phyloP scores from a whole-genome alignment of 2,329 filamentous ascomycete genomes.

The Aspergillus novofumigatus region DNA sequence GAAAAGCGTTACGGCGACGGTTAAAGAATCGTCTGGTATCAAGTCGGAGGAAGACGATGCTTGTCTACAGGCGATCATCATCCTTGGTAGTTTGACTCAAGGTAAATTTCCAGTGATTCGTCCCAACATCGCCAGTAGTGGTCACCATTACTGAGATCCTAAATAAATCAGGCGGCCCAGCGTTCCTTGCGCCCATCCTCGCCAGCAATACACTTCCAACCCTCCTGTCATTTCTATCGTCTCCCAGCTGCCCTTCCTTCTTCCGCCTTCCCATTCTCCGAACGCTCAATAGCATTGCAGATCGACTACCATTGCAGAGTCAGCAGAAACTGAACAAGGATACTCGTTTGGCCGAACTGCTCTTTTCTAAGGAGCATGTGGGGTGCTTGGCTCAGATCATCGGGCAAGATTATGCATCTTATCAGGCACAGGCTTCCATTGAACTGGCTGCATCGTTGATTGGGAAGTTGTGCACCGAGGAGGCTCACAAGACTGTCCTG shows the following conservation, averaged over 20 bases:
- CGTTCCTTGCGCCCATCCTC: constrained; percentile 72
- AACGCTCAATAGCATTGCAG: constrained; percentile 66
- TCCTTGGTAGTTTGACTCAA: constrained; percentile 80
- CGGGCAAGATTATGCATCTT: constrained; percentile 50
- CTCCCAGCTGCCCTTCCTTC: constrained; percentile 58
- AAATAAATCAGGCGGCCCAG: constrained; percentile 63
- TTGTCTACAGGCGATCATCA: constrained; percentile 72
- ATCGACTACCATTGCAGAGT: constrained; percentile 57
- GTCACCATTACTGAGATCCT: constrained; percentile 15
- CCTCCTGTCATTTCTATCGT: constrained; percentile 68
- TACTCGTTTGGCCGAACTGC: constrained; percentile 53
- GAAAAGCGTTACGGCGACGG: constrained; percentile 25
- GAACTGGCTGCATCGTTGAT: constrained; percentile 47
- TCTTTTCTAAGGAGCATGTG: constrained; percentile 63
- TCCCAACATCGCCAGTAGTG: background rate
- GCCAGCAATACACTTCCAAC: constrained; percentile 63
- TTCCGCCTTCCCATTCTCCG: constrained; percentile 71
- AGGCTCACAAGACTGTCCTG: constrained; percentile 66
- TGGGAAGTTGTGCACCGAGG: constrained; percentile 62
- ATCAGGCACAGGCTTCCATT: constrained; percentile 50
- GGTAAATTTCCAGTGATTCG: constrained; percentile 49
- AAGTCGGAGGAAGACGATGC: constrained; percentile 63
- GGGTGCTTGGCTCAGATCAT: constrained; percentile 64
- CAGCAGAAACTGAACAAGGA: constrained; percentile 48
- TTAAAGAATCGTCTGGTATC: constrained; percentile 27